Evolutionary conservation across 2,329 filamentous ascomycete genomes (phyloP).

Genomic region (Neopestalotiopsis clavispora): DNA sequence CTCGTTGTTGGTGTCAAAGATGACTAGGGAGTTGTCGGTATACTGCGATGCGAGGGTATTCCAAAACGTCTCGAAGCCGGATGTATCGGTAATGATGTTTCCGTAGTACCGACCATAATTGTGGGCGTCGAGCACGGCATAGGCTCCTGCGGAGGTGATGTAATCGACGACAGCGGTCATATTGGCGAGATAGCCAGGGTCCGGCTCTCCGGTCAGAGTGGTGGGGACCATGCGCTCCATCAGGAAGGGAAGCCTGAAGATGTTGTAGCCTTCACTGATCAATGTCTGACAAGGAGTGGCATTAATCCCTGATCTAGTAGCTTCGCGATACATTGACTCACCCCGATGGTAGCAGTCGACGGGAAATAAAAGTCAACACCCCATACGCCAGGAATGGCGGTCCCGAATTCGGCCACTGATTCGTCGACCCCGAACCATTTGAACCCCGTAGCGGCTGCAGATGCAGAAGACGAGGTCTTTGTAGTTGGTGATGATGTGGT

Average conservation of each 20-base stretch:
- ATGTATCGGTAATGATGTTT: conserved; percentile 54
- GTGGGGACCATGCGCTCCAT: conserved; percentile 28
- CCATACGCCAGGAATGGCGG: neutral
- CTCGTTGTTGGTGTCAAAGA: conserved; percentile 54
- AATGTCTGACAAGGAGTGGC: conserved; percentile 43
- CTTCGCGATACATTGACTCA: neutral
- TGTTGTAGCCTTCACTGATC: conserved; percentile 58
- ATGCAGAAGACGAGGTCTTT: conserved; percentile 24
- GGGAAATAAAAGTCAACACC: conserved; percentile 6
- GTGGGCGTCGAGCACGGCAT: conserved; percentile 9
- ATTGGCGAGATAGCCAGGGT: conserved; percentile 32
- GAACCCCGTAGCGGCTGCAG: conserved; percentile 7
- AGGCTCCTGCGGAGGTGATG: conserved; percentile 26
- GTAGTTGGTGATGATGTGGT: conserved; percentile 18
- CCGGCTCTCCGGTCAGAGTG: conserved; percentile 39
- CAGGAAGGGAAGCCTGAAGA: conserved; percentile 47
- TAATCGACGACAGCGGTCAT: conserved; percentile 32
- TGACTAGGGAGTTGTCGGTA: conserved; percentile 48
- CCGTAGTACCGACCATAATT: conserved; percentile 16
- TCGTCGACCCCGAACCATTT: conserved; percentile 9
- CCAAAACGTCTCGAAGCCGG: conserved; percentile 63
- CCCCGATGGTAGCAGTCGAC: neutral
- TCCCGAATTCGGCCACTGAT: conserved; percentile 12
- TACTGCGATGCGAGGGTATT: conserved; percentile 55
- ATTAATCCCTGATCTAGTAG: neutral